phyloP scores from a whole-genome alignment of 2,329 filamentous ascomycete genomes.

The Xylaria sp. region DNA sequence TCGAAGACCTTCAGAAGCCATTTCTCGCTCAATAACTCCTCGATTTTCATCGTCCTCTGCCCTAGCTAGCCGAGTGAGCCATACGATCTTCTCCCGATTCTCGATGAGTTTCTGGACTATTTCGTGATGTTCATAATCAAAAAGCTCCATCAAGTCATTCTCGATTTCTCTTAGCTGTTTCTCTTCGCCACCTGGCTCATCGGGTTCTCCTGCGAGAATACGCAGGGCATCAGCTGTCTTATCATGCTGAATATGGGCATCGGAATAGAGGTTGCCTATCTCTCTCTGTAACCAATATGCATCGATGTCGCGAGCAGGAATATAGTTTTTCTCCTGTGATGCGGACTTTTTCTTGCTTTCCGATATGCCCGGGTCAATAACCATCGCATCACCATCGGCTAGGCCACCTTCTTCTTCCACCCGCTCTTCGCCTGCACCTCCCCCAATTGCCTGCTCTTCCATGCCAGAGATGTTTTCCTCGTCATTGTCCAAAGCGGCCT shows the following conservation, averaged over 20 bases:
- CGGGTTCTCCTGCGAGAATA: constrained; percentile 80
- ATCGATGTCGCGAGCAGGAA: constrained; percentile 90
- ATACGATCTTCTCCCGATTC: constrained; percentile 94
- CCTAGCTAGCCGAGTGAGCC: constrained; percentile 88
- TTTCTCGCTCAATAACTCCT: constrained; percentile 84
- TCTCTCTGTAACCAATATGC: constrained; percentile 97
- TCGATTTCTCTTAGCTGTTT: constrained; percentile 92
- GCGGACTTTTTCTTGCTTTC: constrained; percentile 59
- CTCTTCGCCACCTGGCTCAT: constrained; percentile 78
- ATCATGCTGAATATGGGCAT: constrained; percentile 91
- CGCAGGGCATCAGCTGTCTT: constrained; percentile 87
- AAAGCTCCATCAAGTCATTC: constrained; percentile 97
- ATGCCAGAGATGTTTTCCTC: constrained; percentile 67
- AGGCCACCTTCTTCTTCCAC: constrained; percentile 61
- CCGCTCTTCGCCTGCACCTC: constrained; percentile 59
- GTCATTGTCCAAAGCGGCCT: constrained; percentile 71
- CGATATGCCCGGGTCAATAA: constrained; percentile 76
- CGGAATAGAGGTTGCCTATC: constrained; percentile 86
- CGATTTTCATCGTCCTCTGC: constrained; percentile 83
- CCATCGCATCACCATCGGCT: constrained; percentile 77
- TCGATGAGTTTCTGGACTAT: constrained; percentile 89
- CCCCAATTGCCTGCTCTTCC: constrained; percentile 62
- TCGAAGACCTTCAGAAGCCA: constrained; percentile 87
- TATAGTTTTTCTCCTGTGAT: constrained; percentile 66
- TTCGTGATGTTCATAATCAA: constrained; percentile 96